Evolutionary conservation across 805 yeast species (phyloP).

Genomic region (Ogataea wickerhamii): DNA sequence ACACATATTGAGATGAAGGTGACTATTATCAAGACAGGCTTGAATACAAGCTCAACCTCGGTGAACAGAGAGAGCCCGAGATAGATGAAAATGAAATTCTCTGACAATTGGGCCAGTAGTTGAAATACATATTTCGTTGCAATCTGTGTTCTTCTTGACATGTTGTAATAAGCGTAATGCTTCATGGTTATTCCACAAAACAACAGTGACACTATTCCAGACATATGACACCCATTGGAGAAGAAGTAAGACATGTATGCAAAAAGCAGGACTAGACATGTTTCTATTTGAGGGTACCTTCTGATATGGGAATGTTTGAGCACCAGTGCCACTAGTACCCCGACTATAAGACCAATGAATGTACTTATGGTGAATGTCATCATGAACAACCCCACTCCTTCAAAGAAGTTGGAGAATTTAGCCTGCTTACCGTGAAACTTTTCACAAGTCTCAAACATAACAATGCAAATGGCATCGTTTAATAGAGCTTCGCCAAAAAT

Average conservation of each 20-base stretch:
- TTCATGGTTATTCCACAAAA: constrained; percentile 96
- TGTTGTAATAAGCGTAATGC: constrained; percentile 95
- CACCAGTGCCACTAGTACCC: constrained; percentile 83
- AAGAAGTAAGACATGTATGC: constrained; percentile 97
- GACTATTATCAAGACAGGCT: constrained; percentile 87
- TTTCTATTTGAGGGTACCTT: constrained; percentile 95
- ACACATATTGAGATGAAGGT: constrained; percentile 88
- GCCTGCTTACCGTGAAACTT: constrained; percentile 87
- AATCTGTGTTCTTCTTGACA: constrained; percentile 95
- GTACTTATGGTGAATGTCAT: constrained; percentile 92
- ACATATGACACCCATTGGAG: constrained; percentile 99
- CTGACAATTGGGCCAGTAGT: constrained; percentile 89
- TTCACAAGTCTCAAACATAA: constrained; percentile 98
- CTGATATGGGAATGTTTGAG: constrained; percentile 90
- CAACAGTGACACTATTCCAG: constrained; percentile 91
- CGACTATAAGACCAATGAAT: constrained; percentile 83
- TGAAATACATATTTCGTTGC: constrained; percentile 95
- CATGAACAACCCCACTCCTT: constrained; percentile 89
- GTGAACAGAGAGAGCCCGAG: constrained; percentile 92
- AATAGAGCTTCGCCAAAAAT: constrained; percentile 94
- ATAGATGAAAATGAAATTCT: constrained; percentile 94
- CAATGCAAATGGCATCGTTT: constrained; percentile 97
- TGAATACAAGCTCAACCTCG: constrained; percentile 91
- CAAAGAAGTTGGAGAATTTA: constrained; percentile 71
- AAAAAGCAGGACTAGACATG: constrained; percentile 82